These are phyloP conservation scores for Parastagonospora avenae DNA, from an alignment of 2,329 filamentous ascomycete genomes.

Conservation along the genomic window DNA sequence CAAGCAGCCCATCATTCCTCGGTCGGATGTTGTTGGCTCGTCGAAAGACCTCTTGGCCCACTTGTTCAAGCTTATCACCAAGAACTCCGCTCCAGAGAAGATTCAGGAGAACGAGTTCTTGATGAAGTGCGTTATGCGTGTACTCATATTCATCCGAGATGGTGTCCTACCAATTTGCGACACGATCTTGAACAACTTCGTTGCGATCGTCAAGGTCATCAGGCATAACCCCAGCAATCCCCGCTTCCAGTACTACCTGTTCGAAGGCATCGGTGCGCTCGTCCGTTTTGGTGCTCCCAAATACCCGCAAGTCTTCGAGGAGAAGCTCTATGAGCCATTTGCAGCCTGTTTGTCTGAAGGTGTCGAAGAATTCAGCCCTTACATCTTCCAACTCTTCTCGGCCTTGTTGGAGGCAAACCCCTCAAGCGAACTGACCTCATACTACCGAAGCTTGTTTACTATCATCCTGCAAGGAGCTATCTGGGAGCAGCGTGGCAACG, in stretches of 20 bases:
- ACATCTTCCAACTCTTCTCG: constrained; percentile 93
- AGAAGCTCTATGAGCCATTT: constrained; percentile 82
- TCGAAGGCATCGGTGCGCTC: constrained; percentile 89
- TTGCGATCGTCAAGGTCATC: constrained; percentile 90
- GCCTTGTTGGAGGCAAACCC: constrained; percentile 88
- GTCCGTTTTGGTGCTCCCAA: constrained; percentile 75
- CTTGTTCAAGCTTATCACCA: constrained; percentile 88
- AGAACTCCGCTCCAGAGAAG: constrained; percentile 82
- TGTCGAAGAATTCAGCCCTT: constrained; percentile 92
- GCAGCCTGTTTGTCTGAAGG: constrained; percentile 79
- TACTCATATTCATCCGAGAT: constrained; percentile 91
- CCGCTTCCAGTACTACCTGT: constrained; percentile 97
- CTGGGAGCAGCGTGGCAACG: constrained; percentile 92
- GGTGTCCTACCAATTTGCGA: constrained; percentile 76
- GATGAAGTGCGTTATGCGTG: constrained; percentile 98
- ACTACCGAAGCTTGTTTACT: constrained; percentile 78
- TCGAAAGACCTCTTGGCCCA: constrained; percentile 87
- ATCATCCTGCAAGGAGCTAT: constrained; percentile 80
- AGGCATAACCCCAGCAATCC: constrained; percentile 96
- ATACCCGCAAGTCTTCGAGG: constrained; percentile 75
- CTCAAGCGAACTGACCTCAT: constrained; percentile 74
- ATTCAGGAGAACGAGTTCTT: constrained; percentile 98
- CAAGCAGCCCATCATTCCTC: constrained; percentile 78
- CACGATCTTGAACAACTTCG: constrained; percentile 78
- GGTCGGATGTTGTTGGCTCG: constrained; percentile 77